Evolutionary conservation across 2,329 filamentous ascomycete species (phyloP), one percentile per base, ranked within the genome.

Genomic region (Verticillium zaregamsianum): DNA sequence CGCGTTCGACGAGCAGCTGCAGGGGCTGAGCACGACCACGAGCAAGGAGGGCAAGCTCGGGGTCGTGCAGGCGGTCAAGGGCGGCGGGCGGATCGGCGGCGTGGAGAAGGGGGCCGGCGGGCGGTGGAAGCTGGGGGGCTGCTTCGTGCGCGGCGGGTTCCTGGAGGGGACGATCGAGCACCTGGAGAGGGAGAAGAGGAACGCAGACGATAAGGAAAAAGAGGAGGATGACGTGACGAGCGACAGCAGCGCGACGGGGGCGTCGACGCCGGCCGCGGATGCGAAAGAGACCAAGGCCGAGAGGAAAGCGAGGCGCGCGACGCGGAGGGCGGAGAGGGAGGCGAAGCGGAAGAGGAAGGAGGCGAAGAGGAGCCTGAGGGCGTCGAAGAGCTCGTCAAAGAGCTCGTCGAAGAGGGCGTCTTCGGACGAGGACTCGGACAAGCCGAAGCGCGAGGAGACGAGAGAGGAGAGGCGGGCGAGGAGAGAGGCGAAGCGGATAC

Each of bases 1-100:
- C 62, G 95, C 95, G 12, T 97, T 97, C 68, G 94, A 98, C 76
- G 89, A 93, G 73, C 93, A 93, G 61, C 79, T 97, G 66, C 90
- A 95, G 74, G 90, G 89, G 4, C 82, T 97, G 59, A 90, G 91
- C 71, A 86, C 84, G 1, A 81, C 82, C 28, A 87, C 84, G 1
- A 81, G 82, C 28, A 80, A 81, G 66, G 76, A 84, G 66, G 82
- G 86, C 59, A 77, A 80, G 67, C 77, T 86, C 60, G 76, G 84
- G 67, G 78, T 86, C 61, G 76, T 84, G 67, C 77, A 89, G 80
- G 83, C 85, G 63, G 73, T 85, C 65, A 79, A 76, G 35, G 79
- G 80, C 62, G 79, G 84, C 63, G 79, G 84, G 64, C 79, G 82
- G 64, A 76, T 87, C 59, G 82, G 87, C 68, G 81, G 81, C 66